Conservation (phyloP, 306 rosid genomes). For the Citrullus amarus region DNA sequence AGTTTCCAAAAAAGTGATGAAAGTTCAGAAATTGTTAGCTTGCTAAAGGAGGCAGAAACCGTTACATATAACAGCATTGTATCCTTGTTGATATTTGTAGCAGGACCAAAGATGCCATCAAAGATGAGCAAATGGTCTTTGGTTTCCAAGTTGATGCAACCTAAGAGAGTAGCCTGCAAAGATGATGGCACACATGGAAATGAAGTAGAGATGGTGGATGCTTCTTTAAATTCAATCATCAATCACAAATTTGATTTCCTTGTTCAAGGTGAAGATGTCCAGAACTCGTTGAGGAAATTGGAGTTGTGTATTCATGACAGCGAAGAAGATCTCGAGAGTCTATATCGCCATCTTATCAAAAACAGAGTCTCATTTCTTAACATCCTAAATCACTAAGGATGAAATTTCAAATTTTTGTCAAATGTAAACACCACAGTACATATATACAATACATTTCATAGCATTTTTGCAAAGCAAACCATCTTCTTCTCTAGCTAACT, state of each 20-base stretch:
- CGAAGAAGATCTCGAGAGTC: slow-evolving; percentile 10
- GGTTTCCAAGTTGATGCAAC: slow-evolving; percentile 12
- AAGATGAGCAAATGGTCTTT: slow-evolving; percentile 14
- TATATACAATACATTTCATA: too few relatives aligned
- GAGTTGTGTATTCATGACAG: slow-evolving; percentile 9
- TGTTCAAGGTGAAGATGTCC: not conserved
- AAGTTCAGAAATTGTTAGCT: not conserved
- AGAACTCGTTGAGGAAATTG: not conserved
- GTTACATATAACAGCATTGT: not conserved
- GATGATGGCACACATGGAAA: not conserved
- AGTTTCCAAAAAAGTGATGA: not conserved
- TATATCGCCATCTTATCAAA: slow-evolving; percentile 18
- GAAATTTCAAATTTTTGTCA: not conserved
- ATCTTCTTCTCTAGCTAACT: not conserved
- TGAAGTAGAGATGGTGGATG: slow-evolving; percentile 17
- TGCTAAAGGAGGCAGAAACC: slow-evolving; percentile 5
- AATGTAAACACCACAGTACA: not conserved
- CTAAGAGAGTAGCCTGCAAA: slow-evolving; percentile 12
- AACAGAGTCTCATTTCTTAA: slow-evolving; percentile 25
- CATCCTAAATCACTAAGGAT: slow-evolving; percentile 17
- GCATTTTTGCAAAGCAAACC: not conserved
- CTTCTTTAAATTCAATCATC: not conserved
- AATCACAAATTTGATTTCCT: not conserved
- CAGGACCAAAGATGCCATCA: slow-evolving; percentile 2
- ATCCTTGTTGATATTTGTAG: slow-evolving; percentile 8